Base-by-base conservation (phyloP, 176 grass and related monocot species). In the Oryza nivara region DNA sequence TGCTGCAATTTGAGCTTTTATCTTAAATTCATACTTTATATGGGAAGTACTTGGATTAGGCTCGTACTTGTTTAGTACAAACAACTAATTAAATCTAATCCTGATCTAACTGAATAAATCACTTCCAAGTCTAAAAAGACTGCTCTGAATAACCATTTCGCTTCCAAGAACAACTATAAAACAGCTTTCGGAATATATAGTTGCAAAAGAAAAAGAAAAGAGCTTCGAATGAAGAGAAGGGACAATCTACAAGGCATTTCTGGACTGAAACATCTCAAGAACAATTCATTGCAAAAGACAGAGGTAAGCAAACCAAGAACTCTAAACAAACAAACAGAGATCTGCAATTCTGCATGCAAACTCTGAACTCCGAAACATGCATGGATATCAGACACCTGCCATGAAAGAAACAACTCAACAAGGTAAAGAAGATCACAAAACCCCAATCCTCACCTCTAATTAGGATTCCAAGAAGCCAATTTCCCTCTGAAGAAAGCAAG, bases 381-480 rank as follows among this genome's bases (percentile, higher is more conserved):
- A 25, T 43, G 15, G 13, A 44, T 13, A 73, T 16, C 30, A 68
- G 8, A 20, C 19, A 76, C 66, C 52, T 67, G 75, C 30, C 79
- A 74, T 67, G 54, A 49, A 83, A 71, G 14, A 61, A 79, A 38
- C 36, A 38, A 38, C 36, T 6, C 36, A 38, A 22, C 73, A 73
- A 68, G 67, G 67, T 25, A 68, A 72, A 38, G 4, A 51, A 78
- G 28, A 86, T 32, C 35, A 74, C 20, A 87, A 73, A 22, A 84
- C 5, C 5, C n/a, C 3, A 14, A 9, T 48, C 60, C 68, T 78
- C 70, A 90, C 89, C 89, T 87, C 68, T 74, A 38, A 4, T 72
- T 25, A 40, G 56, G 36, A 78, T 23, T 75, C 49, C 77, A 0
- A 26, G 30, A n/a, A 23, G 22, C 81, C 38, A 23, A 48, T 19